These are phyloP conservation scores for Phylloporus scabripes DNA, from an alignment of 768 basidiomycete genomes.

Conservation along the genomic window DNA sequence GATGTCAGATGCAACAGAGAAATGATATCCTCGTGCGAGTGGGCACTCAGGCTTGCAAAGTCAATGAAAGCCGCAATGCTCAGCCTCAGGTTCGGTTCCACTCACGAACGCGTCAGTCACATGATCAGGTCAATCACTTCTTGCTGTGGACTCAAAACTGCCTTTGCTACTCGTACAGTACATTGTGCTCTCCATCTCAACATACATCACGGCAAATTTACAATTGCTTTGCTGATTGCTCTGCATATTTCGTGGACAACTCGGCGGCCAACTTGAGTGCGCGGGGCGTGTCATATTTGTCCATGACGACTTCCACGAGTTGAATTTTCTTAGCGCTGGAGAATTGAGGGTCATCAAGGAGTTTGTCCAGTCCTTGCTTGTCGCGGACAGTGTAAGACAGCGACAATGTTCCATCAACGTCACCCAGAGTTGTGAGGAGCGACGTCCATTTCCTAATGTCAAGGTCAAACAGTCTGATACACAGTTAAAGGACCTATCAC, in stretches of 20 bases:
- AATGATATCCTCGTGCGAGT: background rate
- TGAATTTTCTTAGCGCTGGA: slow-evolving; percentile 61
- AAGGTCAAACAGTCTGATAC: background rate
- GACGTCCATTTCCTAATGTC: slow-evolving; percentile 53
- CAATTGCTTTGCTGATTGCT: slow-evolving; percentile 16
- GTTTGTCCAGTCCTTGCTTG: slow-evolving; percentile 57
- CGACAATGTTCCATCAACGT: slow-evolving; percentile 41
- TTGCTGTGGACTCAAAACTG: background rate
- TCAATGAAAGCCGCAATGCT: slow-evolving; percentile 5
- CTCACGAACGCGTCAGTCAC: slow-evolving; percentile 17
- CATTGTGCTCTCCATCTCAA: background rate
- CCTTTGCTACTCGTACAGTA: background rate
- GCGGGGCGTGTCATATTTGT: slow-evolving; percentile 62
- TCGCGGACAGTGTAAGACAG: slow-evolving; percentile 63
- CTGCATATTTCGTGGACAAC: slow-evolving; percentile 12
- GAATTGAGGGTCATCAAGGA: slow-evolving; percentile 64
- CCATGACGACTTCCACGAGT: slow-evolving; percentile 79
- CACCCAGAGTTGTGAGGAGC: slow-evolving; percentile 57
- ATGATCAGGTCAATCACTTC: slow-evolving; percentile 6
- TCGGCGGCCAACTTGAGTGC: slow-evolving; percentile 52
- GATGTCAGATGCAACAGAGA: background rate
- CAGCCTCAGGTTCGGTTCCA: background rate
- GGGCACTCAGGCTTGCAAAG: background rate
- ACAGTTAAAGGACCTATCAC: slow-evolving; percentile 3
- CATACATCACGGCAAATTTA: slow-evolving; percentile 1